These are phyloP conservation scores for Fusarium poae DNA, from an alignment of 2,329 filamentous ascomycete species.

Conservation along the genomic window DNA sequence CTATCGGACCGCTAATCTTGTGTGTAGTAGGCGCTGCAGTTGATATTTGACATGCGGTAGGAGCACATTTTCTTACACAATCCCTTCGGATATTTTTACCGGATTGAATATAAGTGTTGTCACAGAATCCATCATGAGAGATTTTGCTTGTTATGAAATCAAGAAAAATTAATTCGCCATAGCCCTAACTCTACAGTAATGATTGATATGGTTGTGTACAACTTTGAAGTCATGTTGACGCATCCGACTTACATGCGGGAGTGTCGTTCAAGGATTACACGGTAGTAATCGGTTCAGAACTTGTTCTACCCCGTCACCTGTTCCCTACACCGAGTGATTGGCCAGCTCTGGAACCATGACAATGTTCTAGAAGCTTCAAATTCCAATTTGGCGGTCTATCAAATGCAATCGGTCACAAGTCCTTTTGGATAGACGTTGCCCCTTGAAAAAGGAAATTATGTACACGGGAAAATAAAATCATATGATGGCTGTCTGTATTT, in stretches of 20 bases:
- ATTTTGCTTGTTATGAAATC: neutral
- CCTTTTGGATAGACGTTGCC: neutral
- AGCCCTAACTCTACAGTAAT: neutral
- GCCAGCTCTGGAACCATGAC: conserved; percentile 29
- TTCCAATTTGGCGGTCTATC: conserved; percentile 32
- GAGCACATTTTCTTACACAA: conserved; percentile 13
- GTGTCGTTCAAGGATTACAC: conserved; percentile 11
- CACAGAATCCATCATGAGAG: conserved; percentile 10
- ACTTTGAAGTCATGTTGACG: conserved; percentile 9
- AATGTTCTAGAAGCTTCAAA: conserved; percentile 39
- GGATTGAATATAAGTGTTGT: neutral
- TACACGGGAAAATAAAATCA: neutral
- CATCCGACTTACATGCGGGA: neutral
- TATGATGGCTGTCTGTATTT: neutral
- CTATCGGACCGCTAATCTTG: conserved; percentile 27
- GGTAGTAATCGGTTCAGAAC: conserved; percentile 6
- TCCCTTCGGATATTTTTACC: conserved; percentile 22
- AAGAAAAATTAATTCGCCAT: neutral
- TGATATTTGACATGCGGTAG: conserved; percentile 16
- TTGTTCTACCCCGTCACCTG: conserved; percentile 29
- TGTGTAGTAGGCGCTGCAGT: conserved; percentile 10
- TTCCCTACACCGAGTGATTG: conserved; percentile 9
- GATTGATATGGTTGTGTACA: conserved; percentile 1
- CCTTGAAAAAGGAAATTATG: neutral
- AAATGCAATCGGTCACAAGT: conserved; percentile 17